These are phyloP conservation scores for Agapanthus africanus DNA, from an alignment of 106 monocot species.

Conservation along the genomic window DNA sequence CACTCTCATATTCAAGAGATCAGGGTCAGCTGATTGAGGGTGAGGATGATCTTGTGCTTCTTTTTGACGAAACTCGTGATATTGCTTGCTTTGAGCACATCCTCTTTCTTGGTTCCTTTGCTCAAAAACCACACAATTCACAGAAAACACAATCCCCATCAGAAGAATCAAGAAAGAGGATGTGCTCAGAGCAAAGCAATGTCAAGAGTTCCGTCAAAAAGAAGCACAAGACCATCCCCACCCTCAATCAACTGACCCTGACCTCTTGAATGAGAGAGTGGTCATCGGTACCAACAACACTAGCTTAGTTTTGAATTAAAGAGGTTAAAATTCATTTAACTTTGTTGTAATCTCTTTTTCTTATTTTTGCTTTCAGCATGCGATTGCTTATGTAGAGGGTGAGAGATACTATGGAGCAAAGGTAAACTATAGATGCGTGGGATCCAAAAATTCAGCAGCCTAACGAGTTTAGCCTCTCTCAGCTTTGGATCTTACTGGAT, in stretches of 20 bases:
- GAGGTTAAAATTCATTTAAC: no score
- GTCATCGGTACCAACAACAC: slow-evolving; percentile 33
- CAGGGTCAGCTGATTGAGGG: slow-evolving; percentile 55
- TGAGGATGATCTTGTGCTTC: slow-evolving; percentile 42
- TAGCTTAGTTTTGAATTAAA: no score
- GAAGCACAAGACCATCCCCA: slow-evolving; percentile 28
- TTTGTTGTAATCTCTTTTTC: no score
- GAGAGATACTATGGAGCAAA: slow-evolving; percentile 52
- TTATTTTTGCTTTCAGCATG: no score
- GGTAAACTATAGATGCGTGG: slow-evolving; percentile 59
- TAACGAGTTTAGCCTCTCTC: slow-evolving; percentile 58
- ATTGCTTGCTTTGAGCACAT: slow-evolving; percentile 65
- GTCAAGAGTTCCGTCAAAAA: no score
- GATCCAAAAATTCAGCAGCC: slow-evolving; percentile 43
- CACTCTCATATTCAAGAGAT: slow-evolving; percentile 59
- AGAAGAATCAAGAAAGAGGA: slow-evolving; percentile 53
- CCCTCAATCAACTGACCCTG: slow-evolving; percentile 35
- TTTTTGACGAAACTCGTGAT: slow-evolving; percentile 69
- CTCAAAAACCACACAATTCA: slow-evolving; percentile 47
- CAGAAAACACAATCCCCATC: slow-evolving; percentile 50
- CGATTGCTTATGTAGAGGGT: slow-evolving; percentile 49
- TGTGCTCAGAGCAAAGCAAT: no score
- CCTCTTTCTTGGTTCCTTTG: slow-evolving; percentile 67
- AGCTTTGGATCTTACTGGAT: slow-evolving; percentile 51
- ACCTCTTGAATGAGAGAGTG: slow-evolving; percentile 44